Evolutionary conservation across 2,329 filamentous ascomycete species (phyloP).

Genomic region (Epichloe brachyelytri): DNA sequence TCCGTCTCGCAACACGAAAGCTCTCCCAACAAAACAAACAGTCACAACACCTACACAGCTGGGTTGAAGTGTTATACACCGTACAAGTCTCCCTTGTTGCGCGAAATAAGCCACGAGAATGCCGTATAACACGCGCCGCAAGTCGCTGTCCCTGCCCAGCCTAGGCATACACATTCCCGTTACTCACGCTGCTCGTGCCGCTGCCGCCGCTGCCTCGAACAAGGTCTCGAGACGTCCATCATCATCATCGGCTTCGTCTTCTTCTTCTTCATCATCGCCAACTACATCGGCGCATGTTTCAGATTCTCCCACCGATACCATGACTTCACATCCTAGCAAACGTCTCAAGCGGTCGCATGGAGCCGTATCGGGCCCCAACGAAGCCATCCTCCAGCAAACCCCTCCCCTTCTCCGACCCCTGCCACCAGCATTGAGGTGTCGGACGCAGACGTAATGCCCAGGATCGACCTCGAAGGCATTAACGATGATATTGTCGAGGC

Average conservation of each 20-base stretch:
- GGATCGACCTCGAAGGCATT: conserved; percentile 61
- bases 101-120: conserved; percentile 31
- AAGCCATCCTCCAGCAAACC: conserved; percentile 70
- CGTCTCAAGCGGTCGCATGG: conserved; percentile 70
- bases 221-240: conserved; percentile 18
- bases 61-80: background rate
- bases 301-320: conserved; percentile 17
- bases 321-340: conserved; percentile 39
- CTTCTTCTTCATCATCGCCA: conserved; percentile 17
- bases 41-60: background rate
- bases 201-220: conserved; percentile 32
- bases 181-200: conserved; percentile 45
- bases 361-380: conserved; percentile 29
- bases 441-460: conserved; percentile 13
- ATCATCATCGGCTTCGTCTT: conserved; percentile 17
- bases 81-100: background rate
- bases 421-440: conserved; percentile 16
- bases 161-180: conserved; percentile 81
- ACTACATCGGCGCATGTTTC: conserved; percentile 9
- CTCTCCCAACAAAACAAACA: background rate
- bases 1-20: background rate
- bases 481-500: conserved; percentile 92
- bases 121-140: conserved; percentile 94
- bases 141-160: conserved; percentile 84
- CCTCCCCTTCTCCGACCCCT: conserved; percentile 35